Evolutionary conservation across 345 rosid species (phyloP).

Genomic region (Combretum micranthum): DNA sequence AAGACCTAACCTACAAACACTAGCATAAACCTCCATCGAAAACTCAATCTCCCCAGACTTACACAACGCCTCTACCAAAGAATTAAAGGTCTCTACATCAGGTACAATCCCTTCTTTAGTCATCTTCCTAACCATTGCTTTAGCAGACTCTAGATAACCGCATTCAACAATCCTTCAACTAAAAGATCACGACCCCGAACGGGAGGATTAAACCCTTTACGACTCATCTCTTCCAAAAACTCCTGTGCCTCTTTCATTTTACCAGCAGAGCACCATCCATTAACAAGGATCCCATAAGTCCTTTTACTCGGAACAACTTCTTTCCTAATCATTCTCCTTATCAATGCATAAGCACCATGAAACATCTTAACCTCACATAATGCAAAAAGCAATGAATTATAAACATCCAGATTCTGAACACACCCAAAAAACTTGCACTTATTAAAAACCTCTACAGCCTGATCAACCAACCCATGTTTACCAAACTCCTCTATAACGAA

Average conservation of each 20-base stretch:
- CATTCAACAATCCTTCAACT: slow-evolving; percentile 72
- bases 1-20: slow-evolving; percentile 61
- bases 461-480: slow-evolving; percentile 60
- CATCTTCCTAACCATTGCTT: slow-evolving; percentile 69
- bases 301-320: slow-evolving; percentile 54
- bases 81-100: slow-evolving; percentile 55
- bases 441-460: slow-evolving; percentile 83
- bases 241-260: slow-evolving; percentile 77
- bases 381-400: slow-evolving; percentile 70
- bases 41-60: slow-evolving; percentile 69
- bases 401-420: slow-evolving; percentile 36
- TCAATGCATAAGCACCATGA: slow-evolving; percentile 77
- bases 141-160: slow-evolving; percentile 84
- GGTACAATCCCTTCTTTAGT: slow-evolving; percentile 64
- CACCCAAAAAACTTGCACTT: slow-evolving; percentile 45
- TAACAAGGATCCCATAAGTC: slow-evolving; percentile 58
- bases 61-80: slow-evolving; percentile 49
- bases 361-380: slow-evolving; percentile 77
- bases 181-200: slow-evolving; percentile 85
- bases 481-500: slow-evolving; percentile 75
- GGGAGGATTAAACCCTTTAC: slow-evolving; percentile 77
- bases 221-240: slow-evolving; percentile 81
- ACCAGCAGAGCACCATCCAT: slow-evolving; percentile 81
- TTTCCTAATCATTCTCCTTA: slow-evolving; percentile 77
- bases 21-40: slow-evolving; percentile 61